Conservation (phyloP, 2,329 filamentous ascomycete species). For the Hymenoscyphus infarciens region DNA sequence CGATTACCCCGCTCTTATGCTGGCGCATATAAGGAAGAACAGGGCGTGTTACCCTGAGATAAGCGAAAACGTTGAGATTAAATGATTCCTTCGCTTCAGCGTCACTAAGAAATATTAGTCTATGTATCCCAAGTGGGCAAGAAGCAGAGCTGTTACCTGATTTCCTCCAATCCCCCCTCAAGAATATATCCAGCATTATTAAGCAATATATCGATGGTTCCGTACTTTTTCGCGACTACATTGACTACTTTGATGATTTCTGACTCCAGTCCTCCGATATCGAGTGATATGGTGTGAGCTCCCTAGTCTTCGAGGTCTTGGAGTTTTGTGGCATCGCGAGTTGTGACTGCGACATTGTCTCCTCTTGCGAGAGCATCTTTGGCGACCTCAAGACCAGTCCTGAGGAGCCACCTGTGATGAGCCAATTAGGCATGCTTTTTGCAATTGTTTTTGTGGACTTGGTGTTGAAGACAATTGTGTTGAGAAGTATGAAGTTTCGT, state of each 20-base stretch:
- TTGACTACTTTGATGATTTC: constrained; percentile 37
- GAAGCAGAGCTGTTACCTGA: constrained; percentile 36
- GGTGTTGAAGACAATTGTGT: neutral
- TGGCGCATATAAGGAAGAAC: constrained; percentile 45
- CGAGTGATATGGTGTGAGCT: constrained; percentile 38
- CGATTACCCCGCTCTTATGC: constrained; percentile 41
- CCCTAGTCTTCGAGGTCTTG: constrained; percentile 36
- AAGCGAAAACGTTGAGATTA: constrained; percentile 53
- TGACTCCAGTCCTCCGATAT: constrained; percentile 39
- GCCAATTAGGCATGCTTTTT: constrained; percentile 35
- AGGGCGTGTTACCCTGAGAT: constrained; percentile 46
- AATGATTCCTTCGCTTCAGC: constrained; percentile 42
- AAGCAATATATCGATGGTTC: constrained; percentile 43
- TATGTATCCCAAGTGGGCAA: constrained; percentile 23
- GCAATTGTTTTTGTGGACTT: neutral
- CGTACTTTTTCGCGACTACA: constrained; percentile 39
- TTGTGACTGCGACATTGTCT: constrained; percentile 46
- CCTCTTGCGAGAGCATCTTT: constrained; percentile 42
- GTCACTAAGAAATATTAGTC: constrained; percentile 28
- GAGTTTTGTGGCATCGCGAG: constrained; percentile 39
- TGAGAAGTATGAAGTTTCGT: neutral
- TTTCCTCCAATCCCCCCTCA: constrained; percentile 44
- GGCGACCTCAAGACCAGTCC: constrained; percentile 46
- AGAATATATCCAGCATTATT: constrained; percentile 45
- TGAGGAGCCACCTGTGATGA: constrained; percentile 47